A percentile compares a stretch with the other conserved stretches of the same genome.
Evolutionary conservation across 2,329 filamentous ascomycete species (phyloP).

Genomic region (Clarireedia paspali): DNA sequence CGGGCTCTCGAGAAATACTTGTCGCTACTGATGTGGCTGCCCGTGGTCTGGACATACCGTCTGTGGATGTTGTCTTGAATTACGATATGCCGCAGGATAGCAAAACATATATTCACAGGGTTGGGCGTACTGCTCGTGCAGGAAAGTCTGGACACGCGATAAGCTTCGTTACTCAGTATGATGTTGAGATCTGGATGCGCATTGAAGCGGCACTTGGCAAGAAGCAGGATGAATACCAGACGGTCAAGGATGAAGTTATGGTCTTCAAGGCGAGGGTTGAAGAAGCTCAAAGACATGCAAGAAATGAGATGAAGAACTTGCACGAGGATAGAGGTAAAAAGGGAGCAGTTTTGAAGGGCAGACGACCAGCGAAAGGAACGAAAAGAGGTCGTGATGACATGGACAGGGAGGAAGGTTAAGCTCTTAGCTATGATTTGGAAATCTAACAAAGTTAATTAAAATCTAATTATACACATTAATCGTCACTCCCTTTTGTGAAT

Average conservation of each 20-base stretch:
- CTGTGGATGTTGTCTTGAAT: conserved; percentile 83
- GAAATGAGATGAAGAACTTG: conserved; percentile 73
- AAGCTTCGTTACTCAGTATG: conserved; percentile 79
- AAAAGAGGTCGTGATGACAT: conserved; percentile 44
- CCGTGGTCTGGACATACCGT: conserved; percentile 84
- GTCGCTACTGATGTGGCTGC: conserved; percentile 93
- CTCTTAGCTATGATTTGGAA: background rate
- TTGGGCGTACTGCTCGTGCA: conserved; percentile 80
- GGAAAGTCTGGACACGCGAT: conserved; percentile 79
- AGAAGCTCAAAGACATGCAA: conserved; percentile 74
- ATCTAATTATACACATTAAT: background rate
- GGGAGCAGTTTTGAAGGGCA: conserved; percentile 40
- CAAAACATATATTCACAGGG: conserved; percentile 86
- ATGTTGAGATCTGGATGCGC: conserved; percentile 69
- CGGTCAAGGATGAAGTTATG: conserved; percentile 78
- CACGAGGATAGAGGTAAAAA: conserved; percentile 56
- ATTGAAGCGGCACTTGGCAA: conserved; percentile 79
- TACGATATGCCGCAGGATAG: conserved; percentile 76
- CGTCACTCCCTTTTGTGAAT: background rate
- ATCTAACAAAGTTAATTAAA: background rate
- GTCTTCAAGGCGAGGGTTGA: conserved; percentile 69
- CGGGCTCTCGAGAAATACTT: conserved; percentile 73
- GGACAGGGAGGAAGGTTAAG: conserved; percentile 30
- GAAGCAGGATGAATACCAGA: conserved; percentile 61
- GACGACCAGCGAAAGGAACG: conserved; percentile 37